These are phyloP conservation scores for Penicillium angulare DNA, from an alignment of 495 filamentous ascomycete genomes.

Conservation along the genomic window DNA sequence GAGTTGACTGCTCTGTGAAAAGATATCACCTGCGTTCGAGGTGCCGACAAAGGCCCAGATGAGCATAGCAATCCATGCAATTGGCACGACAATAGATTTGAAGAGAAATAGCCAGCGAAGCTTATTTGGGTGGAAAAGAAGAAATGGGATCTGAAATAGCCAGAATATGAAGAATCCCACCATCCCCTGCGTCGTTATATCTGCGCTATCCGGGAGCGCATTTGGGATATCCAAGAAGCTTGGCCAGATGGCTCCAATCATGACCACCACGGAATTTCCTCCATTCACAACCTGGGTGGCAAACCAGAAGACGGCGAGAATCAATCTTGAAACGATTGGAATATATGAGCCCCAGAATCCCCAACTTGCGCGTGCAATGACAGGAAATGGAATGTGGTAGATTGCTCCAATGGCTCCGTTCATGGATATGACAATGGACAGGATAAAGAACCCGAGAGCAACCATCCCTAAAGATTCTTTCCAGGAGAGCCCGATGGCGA, in stretches of 20 bases:
- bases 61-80: slow-evolving; percentile 46
- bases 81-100: slow-evolving; percentile 44
- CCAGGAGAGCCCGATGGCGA: slow-evolving; percentile 62
- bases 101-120: slow-evolving; percentile 46
- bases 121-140: slow-evolving; percentile 45
- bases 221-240: slow-evolving; percentile 56
- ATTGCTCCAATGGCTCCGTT: slow-evolving; percentile 63
- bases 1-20: slow-evolving; percentile 32
- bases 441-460: slow-evolving; percentile 59
- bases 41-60: slow-evolving; percentile 49
- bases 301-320: slow-evolving; percentile 72
- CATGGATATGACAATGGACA: slow-evolving; percentile 60
- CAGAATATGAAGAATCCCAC: slow-evolving; percentile 61
- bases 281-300: slow-evolving; percentile 68
- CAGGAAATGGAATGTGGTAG: slow-evolving; percentile 67
- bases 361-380: slow-evolving; percentile 63
- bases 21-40: slow-evolving; percentile 29
- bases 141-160: slow-evolving; percentile 44
- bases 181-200: slow-evolving; percentile 65
- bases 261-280: slow-evolving; percentile 61
- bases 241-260: slow-evolving; percentile 71
- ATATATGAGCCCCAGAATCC: slow-evolving; percentile 71
- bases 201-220: slow-evolving; percentile 52
- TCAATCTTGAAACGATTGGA: slow-evolving; percentile 62
- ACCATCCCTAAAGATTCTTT: slow-evolving; percentile 60